Evolutionary conservation across 2,329 filamentous ascomycete species (phyloP).

Genomic region (Trichoderma sp.): DNA sequence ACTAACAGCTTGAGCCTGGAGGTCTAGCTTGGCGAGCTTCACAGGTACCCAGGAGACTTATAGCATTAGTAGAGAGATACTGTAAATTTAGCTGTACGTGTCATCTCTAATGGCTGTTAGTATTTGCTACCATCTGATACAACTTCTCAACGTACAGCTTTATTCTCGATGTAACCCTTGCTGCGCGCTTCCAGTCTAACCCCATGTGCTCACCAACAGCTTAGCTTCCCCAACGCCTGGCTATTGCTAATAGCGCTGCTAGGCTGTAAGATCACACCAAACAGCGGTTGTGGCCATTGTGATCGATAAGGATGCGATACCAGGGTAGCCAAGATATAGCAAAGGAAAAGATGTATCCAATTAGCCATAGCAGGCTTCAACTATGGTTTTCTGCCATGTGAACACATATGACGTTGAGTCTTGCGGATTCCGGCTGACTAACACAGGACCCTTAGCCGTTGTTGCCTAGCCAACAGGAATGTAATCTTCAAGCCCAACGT

Average conservation of each 20-base stretch:
- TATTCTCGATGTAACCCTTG: background rate
- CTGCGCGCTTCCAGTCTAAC: background rate
- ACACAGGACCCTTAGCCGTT: background rate
- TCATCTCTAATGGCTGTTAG: background rate
- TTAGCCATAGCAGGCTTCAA: background rate
- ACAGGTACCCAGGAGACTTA: background rate
- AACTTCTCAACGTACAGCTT: background rate
- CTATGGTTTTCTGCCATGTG: background rate
- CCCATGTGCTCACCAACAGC: background rate
- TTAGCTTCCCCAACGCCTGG: conserved; percentile 6
- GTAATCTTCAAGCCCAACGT: conserved; percentile 28
- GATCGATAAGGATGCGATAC: background rate
- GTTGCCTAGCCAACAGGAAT: conserved; percentile 37
- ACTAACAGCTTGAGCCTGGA: background rate
- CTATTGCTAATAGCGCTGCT: background rate
- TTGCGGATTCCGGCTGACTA: conserved; percentile 14
- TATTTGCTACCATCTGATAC: background rate
- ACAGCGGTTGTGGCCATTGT: background rate
- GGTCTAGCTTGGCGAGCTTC: background rate
- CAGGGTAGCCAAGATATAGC: background rate
- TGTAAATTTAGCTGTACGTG: background rate
- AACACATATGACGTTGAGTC: conserved; percentile 23
- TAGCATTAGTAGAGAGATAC: background rate
- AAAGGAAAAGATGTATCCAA: background rate
- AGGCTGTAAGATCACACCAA: background rate